These are phyloP conservation scores for Macrolepiota fuliginosa DNA, from an alignment of 768 basidiomycete species.

Conservation along the genomic window DNA sequence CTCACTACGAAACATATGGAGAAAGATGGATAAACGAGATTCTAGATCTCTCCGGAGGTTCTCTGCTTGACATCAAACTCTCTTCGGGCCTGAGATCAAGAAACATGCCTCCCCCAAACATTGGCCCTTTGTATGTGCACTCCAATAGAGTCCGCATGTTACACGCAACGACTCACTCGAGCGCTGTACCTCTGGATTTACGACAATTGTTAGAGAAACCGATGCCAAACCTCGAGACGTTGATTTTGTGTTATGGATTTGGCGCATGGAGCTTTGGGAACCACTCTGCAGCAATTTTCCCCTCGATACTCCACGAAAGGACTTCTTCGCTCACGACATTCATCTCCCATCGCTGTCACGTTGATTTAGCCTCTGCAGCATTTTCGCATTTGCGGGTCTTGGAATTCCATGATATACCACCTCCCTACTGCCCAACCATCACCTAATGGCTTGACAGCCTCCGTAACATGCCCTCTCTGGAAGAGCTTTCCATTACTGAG, in stretches of 20 bases:
- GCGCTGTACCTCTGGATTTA: background rate
- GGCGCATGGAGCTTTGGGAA: background rate
- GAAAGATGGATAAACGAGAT: background rate
- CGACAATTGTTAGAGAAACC: background rate
- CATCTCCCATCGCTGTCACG: background rate
- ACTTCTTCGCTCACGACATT: slow-evolving; percentile 1
- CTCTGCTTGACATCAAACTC: background rate
- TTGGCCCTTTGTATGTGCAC: background rate
- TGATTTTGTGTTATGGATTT: slow-evolving; percentile 3
- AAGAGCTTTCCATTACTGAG: background rate
- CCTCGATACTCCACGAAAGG: background rate
- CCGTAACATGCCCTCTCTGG: background rate
- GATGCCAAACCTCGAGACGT: background rate
- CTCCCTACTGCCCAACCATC: background rate
- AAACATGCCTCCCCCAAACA: background rate
- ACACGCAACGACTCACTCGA: slow-evolving; percentile 1
- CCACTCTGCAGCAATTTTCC: background rate
- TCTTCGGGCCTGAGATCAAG: background rate
- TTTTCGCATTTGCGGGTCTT: background rate
- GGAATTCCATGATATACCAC: slow-evolving; percentile 2
- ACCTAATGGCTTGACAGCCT: slow-evolving; percentile 2
- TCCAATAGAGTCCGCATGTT: background rate
- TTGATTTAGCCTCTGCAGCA: background rate
- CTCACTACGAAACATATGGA: background rate
- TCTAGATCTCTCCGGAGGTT: background rate